Evolutionary conservation across 768 basidiomycete species (phyloP), one percentile per base, ranked within the genome.

Genomic region (Suillus cothurnatus): DNA sequence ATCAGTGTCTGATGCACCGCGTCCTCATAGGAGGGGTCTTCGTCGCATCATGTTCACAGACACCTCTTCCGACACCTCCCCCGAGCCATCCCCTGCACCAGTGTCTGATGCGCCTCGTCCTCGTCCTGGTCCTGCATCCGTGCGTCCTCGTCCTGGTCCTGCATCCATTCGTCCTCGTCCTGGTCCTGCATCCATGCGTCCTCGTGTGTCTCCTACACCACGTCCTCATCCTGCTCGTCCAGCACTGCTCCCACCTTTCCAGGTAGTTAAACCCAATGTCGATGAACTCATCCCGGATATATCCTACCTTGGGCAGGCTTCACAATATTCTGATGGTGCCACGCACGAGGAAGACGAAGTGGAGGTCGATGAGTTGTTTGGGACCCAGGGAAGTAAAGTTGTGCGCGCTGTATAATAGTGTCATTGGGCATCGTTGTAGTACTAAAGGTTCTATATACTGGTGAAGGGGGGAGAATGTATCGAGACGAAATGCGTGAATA

Each of bases 351-450:
- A 45, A 45, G 45, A 47, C 4, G n/a, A 47, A 47, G 45, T 47
- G 45, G 45, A 47, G 45, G 45, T 23, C 11, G 12, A 49, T 49
- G 47, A 49, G 47, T 23, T 49, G 47, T 49, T 49, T 49, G 47
- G 47, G 47, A 49, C 47, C 47, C 47, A 49, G 47, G 47, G 47
- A 49, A 49, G 47, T 49, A 49, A 49, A 49, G 47, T 49, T 49
- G 47, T 14, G 47, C n/a, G 5, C 4, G 11, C 47, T 49, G 47
- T 49, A 49, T 49, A 49, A 49, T 49, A 49, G 47, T 49, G 47
- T 49, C n/a, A 49, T 49, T 2, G n/a, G n/a, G n/a, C n/a, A n/a
- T n/a, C n/a, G n/a, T n/a, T n/a, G n/a, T n/a, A n/a, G n/a, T n/a
- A n/a, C n/a, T n/a, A n/a, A n/a, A n/a, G n/a, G n/a, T n/a, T n/a